A percentile compares a stretch with the other conserved stretches of the same genome.
Evolutionary conservation across 768 basidiomycete genomes (phyloP).

Genomic region (Russula lepida): DNA sequence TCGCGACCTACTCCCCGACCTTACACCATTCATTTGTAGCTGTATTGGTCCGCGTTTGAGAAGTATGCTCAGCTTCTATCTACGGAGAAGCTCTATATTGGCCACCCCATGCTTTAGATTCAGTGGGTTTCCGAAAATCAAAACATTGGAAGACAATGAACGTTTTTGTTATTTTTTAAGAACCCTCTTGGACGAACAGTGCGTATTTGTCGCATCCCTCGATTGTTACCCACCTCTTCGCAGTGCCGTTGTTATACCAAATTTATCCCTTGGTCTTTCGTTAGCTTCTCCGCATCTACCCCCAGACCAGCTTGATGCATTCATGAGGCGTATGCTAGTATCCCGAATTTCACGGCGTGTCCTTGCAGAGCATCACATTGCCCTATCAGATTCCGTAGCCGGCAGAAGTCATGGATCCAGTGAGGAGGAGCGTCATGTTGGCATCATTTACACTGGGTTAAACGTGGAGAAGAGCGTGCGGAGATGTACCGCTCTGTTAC

Average conservation of each 20-base stretch:
- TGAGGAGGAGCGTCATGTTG: conserved; percentile 47
- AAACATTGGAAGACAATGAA: conserved; percentile 64
- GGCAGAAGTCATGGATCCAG: conserved; percentile 27
- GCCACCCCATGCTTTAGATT: conserved; percentile 20
- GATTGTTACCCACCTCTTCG: background rate
- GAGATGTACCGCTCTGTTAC: conserved; percentile 53
- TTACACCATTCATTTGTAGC: conserved; percentile 31
- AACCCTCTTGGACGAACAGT: conserved; percentile 69
- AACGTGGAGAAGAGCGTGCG: conserved; percentile 63
- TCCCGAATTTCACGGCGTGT: conserved; percentile 87
- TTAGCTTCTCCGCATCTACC: conserved; percentile 73
- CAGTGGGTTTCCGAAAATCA: conserved; percentile 65
- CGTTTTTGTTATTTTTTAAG: conserved; percentile 68
- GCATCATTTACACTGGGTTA: conserved; percentile 75
- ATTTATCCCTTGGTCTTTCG: conserved; percentile 71
- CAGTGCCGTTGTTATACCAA: conserved; percentile 75
- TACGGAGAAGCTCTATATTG: background rate
- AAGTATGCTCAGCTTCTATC: conserved; percentile 38
- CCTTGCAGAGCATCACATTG: conserved; percentile 82
- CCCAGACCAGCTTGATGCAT: conserved; percentile 73
- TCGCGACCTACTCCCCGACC: background rate
- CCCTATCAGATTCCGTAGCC: conserved; percentile 54
- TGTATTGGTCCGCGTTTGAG: conserved; percentile 84
- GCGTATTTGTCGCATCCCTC: conserved; percentile 24
- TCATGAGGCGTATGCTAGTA: conserved; percentile 86